Base-by-base conservation (phyloP, 352 stramenopile species). In the Phytophthora citricola region DNA sequence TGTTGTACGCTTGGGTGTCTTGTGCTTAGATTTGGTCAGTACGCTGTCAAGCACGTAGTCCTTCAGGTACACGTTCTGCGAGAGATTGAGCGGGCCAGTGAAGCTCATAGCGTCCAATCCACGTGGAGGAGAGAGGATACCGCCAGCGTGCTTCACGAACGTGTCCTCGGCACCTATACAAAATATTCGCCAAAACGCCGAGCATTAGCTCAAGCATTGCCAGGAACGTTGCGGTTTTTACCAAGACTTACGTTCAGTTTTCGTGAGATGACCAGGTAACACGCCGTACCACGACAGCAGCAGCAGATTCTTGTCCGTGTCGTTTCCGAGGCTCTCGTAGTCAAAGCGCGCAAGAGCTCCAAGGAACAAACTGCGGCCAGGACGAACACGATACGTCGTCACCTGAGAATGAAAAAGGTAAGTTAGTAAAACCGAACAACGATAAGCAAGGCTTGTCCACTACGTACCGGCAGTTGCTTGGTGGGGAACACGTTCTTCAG, bases 231-330 rank as follows among this genome's bases (percentile, higher is more conserved):
- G 5, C 12, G 14, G 58, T 31, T 49, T 34, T 15, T 24, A 3
- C 41, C 22, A 24, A 69, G 48, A 77, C 84, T 55, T 85, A 95
- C 87, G 80, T 27, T 81, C 81, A 51, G 85, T 95, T 41, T 87
- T 95, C 31, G 82, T 90, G 31, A 92, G 72, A 54, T 95, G 87
- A 4, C 87, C 84, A n/a, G 87, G 87, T 15, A 95, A 54, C 29
- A 95, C 84, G n/a, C 87, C 87, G 50, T 92, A 90, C 85, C 86
- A 95, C 36, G 85, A 83, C 55, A 95, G 59, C 26, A 95, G 63
- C 31, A 95, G 36, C 20, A 89, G 34, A 63, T 91, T 90, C 41
- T 84, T 84, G 53, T 79, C 71, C 15, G 65, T 76, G 2, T 76
- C 44, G 2, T 50, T 64, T 22, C 63, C 76, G 20, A 77, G 54